These are phyloP conservation scores for Pezicula radicicola DNA, from an alignment of 2,329 filamentous ascomycete species.

Conservation along the genomic window DNA sequence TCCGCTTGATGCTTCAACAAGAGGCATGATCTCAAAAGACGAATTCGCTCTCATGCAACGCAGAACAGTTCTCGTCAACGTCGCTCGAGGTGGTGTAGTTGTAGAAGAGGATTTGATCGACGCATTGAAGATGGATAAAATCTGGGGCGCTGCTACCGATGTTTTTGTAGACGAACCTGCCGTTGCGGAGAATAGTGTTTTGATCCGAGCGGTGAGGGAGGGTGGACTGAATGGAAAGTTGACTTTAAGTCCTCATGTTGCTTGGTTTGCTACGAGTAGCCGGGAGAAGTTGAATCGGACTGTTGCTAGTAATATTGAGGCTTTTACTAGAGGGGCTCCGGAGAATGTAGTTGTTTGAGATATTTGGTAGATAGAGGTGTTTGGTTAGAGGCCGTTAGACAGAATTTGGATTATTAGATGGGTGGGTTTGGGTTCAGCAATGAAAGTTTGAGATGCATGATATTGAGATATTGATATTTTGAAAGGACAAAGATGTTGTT, in stretches of 20 bases:
- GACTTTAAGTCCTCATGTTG: constrained; percentile 48
- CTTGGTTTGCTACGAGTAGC: constrained; percentile 48
- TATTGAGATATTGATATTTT: too few species aligned
- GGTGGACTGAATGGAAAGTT: constrained; percentile 41
- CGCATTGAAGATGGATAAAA: constrained; percentile 22
- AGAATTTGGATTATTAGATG: constrained; percentile 11
- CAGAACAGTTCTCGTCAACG: constrained; percentile 24
- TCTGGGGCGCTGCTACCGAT: constrained; percentile 28
- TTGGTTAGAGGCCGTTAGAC: constrained; percentile 1
- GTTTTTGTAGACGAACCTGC: constrained; percentile 29
- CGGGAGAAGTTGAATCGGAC: constrained; percentile 41
- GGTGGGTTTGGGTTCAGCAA: too few species aligned
- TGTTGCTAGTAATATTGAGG: constrained; percentile 44
- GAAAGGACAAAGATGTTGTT: too few species aligned
- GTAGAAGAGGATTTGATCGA: constrained; percentile 25
- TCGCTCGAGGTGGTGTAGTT: constrained; percentile 28
- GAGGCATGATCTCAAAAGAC: constrained; percentile 17
- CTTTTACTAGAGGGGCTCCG: constrained; percentile 32
- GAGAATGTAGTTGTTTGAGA: constrained; percentile 12
- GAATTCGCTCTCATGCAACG: constrained; percentile 21
- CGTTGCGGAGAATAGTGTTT: constrained; percentile 34
- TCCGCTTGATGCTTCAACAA: constrained; percentile 19
- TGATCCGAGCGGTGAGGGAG: constrained; percentile 16
- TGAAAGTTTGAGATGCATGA: too few species aligned
- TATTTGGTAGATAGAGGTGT: background rate